Evolutionary conservation across 768 basidiomycete species (phyloP), one percentile per base, ranked within the genome.

Genomic region (Pleurotus cornucopiae): DNA sequence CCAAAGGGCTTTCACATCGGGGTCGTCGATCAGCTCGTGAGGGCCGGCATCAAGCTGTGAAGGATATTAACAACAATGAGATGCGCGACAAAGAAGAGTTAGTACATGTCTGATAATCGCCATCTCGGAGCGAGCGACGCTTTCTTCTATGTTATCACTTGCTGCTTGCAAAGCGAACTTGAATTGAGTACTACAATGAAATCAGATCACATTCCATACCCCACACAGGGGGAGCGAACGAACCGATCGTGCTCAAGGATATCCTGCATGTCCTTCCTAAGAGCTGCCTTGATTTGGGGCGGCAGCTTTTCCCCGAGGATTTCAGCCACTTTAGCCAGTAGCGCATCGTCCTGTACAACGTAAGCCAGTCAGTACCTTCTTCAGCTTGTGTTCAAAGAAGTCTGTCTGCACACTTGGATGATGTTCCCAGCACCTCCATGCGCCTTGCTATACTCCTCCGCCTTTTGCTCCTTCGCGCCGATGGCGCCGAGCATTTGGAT

Each of bases 11-110:
- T 48, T 55, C 26, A 66, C 49, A 56, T 66, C 65, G 11, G 60
- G 57, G n/a, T 66, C 62, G 1, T 57, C 49, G 23, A 66, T 63
- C 21, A 64, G 56, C n/a, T 66, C 62, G 38, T 66, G 65, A 9
- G 65, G 65, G 1, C 65, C 65, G 11, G 60, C 49, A 25, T 66
- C 63, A 43, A 66, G 46, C 63, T 66, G 43, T 3, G 26, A 39
- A 43, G 30, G 30, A 34, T 11, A 11, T 13, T 44, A 12, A 2
- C 14, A 7, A 44, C 41, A 14, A 44, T 44, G 41, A 16, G 7
- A 16, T 3, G 41, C 4, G 14, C 2, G 41, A 21, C 20, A 44
- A 44, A 44, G 41, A 20, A n/a, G 12, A 34, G 5, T 18, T 6
- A 20, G 2, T 39, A 64, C 64, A n/a, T 59, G 52, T 6, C 30